Evolutionary conservation across 2,329 filamentous ascomycete genomes (phyloP).

Genomic region (Talaromyces sp.): DNA sequence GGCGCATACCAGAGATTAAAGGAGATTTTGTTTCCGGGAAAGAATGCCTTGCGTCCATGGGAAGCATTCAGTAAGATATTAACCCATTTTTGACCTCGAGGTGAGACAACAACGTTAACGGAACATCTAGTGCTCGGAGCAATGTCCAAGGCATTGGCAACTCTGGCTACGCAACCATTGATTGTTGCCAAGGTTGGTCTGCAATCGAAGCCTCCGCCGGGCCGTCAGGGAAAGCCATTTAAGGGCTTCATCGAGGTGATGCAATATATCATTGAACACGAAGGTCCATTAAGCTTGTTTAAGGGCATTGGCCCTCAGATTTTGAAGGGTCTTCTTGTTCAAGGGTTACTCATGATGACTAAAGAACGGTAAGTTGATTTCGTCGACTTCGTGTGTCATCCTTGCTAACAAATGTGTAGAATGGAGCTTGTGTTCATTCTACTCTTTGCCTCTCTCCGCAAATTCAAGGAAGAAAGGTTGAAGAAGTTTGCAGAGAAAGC

Average conservation of each 20-base stretch:
- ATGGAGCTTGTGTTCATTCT: slow-evolving; percentile 86
- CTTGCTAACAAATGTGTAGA: slow-evolving; percentile 38
- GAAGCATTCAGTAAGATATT: slow-evolving; percentile 71
- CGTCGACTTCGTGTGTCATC: neutral
- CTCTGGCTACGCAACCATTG: slow-evolving; percentile 84
- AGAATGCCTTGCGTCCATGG: slow-evolving; percentile 67
- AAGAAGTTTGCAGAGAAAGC: slow-evolving; percentile 61
- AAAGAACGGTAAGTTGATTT: slow-evolving; percentile 71
- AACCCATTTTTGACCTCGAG: neutral
- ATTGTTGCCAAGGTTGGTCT: slow-evolving; percentile 97
- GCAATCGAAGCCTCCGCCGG: slow-evolving; percentile 84
- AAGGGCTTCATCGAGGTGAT: slow-evolving; percentile 92
- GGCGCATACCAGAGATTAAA: slow-evolving; percentile 90
- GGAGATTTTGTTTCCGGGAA: slow-evolving; percentile 70
- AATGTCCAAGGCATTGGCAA: slow-evolving; percentile 86
- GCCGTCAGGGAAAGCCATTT: slow-evolving; percentile 82
- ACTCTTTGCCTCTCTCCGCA: slow-evolving; percentile 74
- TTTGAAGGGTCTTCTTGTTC: slow-evolving; percentile 84
- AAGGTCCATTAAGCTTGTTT: slow-evolving; percentile 79
- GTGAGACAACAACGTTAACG: slow-evolving; percentile 40
- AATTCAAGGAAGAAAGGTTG: slow-evolving; percentile 64
- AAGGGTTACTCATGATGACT: slow-evolving; percentile 97
- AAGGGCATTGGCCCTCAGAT: slow-evolving; percentile 96
- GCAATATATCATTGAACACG: slow-evolving; percentile 84
- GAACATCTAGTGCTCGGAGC: slow-evolving; percentile 69